Conservation (phyloP, 1,284 basidiomycete species). For the Gomphus sp. region DNA sequence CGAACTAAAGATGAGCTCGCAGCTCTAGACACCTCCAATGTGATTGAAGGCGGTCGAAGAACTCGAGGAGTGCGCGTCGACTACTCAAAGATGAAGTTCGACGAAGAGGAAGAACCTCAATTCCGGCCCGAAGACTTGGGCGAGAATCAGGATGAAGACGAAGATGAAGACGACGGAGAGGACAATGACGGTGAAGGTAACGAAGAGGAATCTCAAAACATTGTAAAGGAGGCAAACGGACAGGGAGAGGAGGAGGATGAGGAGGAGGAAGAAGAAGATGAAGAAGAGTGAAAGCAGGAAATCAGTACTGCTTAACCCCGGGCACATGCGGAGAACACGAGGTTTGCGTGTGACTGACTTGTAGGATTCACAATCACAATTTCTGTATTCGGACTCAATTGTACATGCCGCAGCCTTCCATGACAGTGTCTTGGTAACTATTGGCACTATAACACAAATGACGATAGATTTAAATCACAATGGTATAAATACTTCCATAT, state of each 20-base stretch:
- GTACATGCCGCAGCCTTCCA: background rate
- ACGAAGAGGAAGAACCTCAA: conserved; percentile 19
- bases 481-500: background rate
- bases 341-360: background rate
- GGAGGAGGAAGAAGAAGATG: conserved; percentile 19
- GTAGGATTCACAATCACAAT: background rate
- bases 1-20: conserved; percentile 22
- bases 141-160: conserved; percentile 18
- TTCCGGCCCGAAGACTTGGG: conserved; percentile 20
- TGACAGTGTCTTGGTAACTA: background rate
- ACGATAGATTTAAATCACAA: background rate
- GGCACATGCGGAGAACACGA: conserved; percentile 3
- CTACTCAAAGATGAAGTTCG: conserved; percentile 25
- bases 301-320: background rate
- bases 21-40: conserved; percentile 20
- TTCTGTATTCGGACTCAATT: background rate
- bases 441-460: background rate
- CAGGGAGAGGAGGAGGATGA: conserved; percentile 9
- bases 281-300: conserved; percentile 10
- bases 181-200: conserved; percentile 9
- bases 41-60: conserved; percentile 22
- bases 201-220: conserved; percentile 10
- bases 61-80: conserved; percentile 27
- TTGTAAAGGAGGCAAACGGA: background rate
- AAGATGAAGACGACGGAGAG: conserved; percentile 15